Percentiles rank a stretch among this genome's conserved stretches.
Evolutionary conservation across 78 protist species (phyloP).

Genomic region (Guillardia theta): DNA sequence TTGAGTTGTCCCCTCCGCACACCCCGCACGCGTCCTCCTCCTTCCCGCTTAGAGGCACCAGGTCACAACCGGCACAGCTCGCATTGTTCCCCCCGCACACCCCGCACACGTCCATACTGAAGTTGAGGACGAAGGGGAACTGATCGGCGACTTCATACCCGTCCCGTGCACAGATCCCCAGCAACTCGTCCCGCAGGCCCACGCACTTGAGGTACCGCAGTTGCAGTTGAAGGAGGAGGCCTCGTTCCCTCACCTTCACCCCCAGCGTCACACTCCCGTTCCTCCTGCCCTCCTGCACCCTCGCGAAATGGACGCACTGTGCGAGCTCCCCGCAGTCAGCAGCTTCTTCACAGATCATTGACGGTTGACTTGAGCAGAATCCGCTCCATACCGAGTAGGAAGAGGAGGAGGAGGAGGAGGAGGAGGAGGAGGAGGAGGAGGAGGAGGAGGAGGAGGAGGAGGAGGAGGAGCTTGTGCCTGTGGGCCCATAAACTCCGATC

Average conservation of each 20-base stretch:
- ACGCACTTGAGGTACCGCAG: neutral
- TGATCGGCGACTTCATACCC: neutral
- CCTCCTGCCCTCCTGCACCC: neutral
- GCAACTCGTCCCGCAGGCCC: neutral
- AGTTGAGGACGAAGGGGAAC: neutral
- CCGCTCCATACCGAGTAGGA: neutral
- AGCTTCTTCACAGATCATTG: neutral
- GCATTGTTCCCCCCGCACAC: conserved; percentile 64
- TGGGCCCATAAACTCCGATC: neutral
- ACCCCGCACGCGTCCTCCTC: conserved; percentile 58
- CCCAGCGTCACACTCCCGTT: neutral
- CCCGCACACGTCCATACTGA: conserved; percentile 60
- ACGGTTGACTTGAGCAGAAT: neutral
- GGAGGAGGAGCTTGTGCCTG: neutral
- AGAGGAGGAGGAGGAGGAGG: no score
- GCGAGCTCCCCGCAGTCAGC: neutral
- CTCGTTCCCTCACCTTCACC: neutral
- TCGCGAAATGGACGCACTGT: neutral
- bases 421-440: no score
- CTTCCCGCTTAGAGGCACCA: conserved; percentile 49
- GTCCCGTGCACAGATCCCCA: neutral
- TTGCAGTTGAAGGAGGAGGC: neutral
- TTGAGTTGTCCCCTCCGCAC: conserved; percentile 66
- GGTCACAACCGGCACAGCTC: conserved; percentile 74
- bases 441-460: no score